These are phyloP conservation scores for Ophiostoma piceae DNA, from an alignment of 2,329 filamentous ascomycete species.

Conservation along the genomic window DNA sequence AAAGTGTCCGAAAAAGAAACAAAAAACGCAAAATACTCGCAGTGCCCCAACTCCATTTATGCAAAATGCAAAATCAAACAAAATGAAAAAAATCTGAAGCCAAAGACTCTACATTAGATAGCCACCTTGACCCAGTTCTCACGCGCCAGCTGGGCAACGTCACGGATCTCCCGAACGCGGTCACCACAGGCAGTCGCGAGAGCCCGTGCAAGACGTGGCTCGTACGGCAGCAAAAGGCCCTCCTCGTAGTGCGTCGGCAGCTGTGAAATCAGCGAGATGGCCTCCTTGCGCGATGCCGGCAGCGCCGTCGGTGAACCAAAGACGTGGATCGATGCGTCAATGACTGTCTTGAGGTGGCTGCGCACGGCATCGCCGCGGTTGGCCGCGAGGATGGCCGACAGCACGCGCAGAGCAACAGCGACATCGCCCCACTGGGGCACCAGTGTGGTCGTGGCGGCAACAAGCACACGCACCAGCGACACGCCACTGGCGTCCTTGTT, in stretches of 20 bases:
- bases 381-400: conserved; percentile 44
- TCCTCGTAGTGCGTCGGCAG: conserved; percentile 48
- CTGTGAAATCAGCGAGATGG: conserved; percentile 44
- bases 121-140: conserved; percentile 43
- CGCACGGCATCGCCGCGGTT: conserved; percentile 43
- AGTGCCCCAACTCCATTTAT: background rate
- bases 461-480: conserved; percentile 45
- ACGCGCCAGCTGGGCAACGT: conserved; percentile 45
- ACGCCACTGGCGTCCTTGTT: conserved; percentile 29
- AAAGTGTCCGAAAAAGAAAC: background rate
- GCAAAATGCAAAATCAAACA: background rate
- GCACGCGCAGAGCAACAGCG: conserved; percentile 44
- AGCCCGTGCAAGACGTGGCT: conserved; percentile 43
- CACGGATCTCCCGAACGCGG: conserved; percentile 48
- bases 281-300: conserved; percentile 41
- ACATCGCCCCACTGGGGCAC: conserved; percentile 40
- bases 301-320: conserved; percentile 31
- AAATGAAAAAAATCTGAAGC: background rate
- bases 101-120: conserved; percentile 27
- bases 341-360: conserved; percentile 46
- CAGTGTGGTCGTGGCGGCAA: conserved; percentile 43
- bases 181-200: conserved; percentile 51
- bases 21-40: background rate
- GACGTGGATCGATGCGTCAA: conserved; percentile 41
- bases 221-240: conserved; percentile 42